Base-by-base conservation (phyloP, 2,329 filamentous ascomycete genomes). In the Curvularia eragrostidis region DNA sequence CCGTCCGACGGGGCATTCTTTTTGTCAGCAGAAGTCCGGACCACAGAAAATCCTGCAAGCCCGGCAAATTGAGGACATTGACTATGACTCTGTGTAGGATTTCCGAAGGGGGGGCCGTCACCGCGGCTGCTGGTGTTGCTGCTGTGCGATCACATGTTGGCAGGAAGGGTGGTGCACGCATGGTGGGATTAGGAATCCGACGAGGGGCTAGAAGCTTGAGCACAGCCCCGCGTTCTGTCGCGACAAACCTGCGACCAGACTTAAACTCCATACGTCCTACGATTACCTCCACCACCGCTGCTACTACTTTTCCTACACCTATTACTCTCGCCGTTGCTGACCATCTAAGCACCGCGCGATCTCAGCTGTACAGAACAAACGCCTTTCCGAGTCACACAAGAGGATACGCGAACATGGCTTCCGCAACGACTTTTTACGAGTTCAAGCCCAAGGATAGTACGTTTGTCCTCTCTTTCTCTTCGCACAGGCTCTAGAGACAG, bases 381-480 rank as follows among this genome's bases (percentile, higher is more conserved):
- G 5, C 7, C 7, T 9, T 21, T n/a, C 1, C 18, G 12, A 36
- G 19, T 13, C 7, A 23, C n/a, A 38, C 8, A 48, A 49, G 21
- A 48, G 47, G 50, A 36, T 64, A 63, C 50, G 53, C 65, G 59
- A 81, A 70, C 66, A 91, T 91, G 89, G 80, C 88, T 26, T 88
- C 88, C 54, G 88, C 87, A 68, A 88, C 88, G 19, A 82, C 76
- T 54, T 91, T 96, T 77, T 95, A 89, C 83, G 89, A 93, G 76
- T 96, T 96, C 80, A 91, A 89, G 81, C 88, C 91, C 65, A 85
- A 90, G 67, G 88, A 94, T 79, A 93, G 90, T 92, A 82, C 63
- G 88, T 84, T 18, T 43, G n/a, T 15, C 34, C 19, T 44, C 24
- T 19, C 21, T 36, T 7, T 15, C 34, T 36, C 34, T 36, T 36